Base-by-base conservation (phyloP, 2,329 filamentous ascomycete genomes). In the Colletotrichum truncatum region DNA sequence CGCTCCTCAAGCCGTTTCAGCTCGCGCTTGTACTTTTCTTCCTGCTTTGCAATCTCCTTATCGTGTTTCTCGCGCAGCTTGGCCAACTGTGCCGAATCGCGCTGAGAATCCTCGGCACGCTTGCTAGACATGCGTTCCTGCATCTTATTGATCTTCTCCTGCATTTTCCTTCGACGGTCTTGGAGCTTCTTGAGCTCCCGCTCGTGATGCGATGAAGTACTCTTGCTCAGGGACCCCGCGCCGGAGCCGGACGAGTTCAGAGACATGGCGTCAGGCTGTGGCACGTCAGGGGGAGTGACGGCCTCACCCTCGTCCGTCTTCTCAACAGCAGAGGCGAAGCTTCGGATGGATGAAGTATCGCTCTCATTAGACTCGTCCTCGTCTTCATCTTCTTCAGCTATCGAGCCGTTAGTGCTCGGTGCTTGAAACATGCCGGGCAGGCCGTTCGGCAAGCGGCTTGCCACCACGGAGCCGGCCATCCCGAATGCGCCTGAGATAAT, bases 181-280 rank as follows among this genome's bases (percentile, higher is more conserved):
- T 88, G 81, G 8, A 92, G 83, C 72, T 89, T 91, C 64, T 81
- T 80, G 4, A 93, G 82, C 69, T 92, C 89, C 71, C 89, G 90
- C 26, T 91, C 89, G 66, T 87, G 80, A 18, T 80, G 77, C 10
- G 78, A 70, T 2, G 69, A 63, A 2, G 64, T 73, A 3, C 82
- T 81, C 8, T 60, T 60, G 34, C 51, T 56, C 32, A 65, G 14
- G 14, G 64, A 66, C 12, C 16, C 25, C 3, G 21, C 46, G 1
- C 53, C 58, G 3, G 81, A 81, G 32, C 81, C 78, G 1, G 80
- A 84, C 26, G 80, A 81, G 39, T 75, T 71, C n/a, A 62, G 46
- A 7, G 65, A 69, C 28, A 62, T 12, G 4, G 61, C 21, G 67
- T 77, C 26, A 9, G 52, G 59, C 23, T 61, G 48, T 4, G 43